Conservation (phyloP, 2,329 filamentous ascomycete genomes). For the Calonectria leucothoes region DNA sequence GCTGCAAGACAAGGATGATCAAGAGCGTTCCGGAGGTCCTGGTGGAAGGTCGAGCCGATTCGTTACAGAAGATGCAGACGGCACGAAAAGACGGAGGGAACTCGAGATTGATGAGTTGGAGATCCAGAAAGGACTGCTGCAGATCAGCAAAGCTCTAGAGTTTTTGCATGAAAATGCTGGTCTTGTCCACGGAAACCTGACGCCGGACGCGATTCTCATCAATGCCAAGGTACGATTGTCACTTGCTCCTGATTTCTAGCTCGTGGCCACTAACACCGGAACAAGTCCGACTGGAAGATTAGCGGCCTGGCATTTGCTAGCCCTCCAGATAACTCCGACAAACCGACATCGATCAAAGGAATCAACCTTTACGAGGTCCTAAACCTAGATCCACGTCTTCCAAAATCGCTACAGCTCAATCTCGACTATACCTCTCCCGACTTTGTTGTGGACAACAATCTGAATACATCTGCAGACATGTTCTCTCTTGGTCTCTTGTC, state of each 20-base stretch:
- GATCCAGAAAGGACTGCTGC: slow-evolving; percentile 94
- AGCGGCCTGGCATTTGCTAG: slow-evolving; percentile 93
- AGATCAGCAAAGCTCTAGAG: slow-evolving; percentile 93
- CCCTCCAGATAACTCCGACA: slow-evolving; percentile 79
- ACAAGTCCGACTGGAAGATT: slow-evolving; percentile 95
- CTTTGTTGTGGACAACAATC: slow-evolving; percentile 90
- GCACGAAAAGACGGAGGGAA: slow-evolving; percentile 78
- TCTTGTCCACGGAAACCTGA: slow-evolving; percentile 93
- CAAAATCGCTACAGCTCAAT: slow-evolving; percentile 85
- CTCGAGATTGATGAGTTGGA: slow-evolving; percentile 96
- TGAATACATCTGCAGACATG: slow-evolving; percentile 88
- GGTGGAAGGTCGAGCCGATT: slow-evolving; percentile 81
- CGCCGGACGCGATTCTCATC: slow-evolving; percentile 91
- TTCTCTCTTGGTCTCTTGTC: slow-evolving; percentile 93
- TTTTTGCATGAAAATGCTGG: slow-evolving; percentile 96
- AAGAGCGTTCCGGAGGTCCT: slow-evolving; percentile 77
- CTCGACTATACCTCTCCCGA: slow-evolving; percentile 96
- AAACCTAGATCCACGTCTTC: slow-evolving; percentile 86
- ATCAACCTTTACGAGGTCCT: slow-evolving; percentile 87
- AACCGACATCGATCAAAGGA: slow-evolving; percentile 80
- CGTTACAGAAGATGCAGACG: slow-evolving; percentile 83
- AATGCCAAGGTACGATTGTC: slow-evolving; percentile 81
- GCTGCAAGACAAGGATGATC: slow-evolving; percentile 88
- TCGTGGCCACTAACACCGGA: slow-evolving; percentile 42
- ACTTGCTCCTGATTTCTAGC: neutral